Evolutionary conservation across 352 stramenopile species (phyloP), one percentile per base, ranked within the genome.

Genomic region (Phytophthora idaei): DNA sequence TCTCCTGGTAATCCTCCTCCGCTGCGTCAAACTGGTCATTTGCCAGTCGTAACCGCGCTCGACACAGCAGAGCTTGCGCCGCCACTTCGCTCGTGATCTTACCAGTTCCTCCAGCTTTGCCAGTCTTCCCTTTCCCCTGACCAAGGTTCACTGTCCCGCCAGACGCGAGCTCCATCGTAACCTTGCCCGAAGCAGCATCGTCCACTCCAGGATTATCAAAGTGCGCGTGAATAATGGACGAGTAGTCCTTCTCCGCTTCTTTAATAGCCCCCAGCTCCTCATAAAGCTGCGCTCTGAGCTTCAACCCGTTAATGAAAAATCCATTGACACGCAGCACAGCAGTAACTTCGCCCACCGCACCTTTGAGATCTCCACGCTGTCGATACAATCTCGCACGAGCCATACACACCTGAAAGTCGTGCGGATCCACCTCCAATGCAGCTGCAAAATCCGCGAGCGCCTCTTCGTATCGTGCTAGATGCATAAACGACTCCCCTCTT

Each of bases 231-330:
- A 93, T 77, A 45, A 93, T 89, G 11, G 80, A 81, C 8, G 85
- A 83, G 64, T 92, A 92, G 63, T 93, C 85, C 1, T 64, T 53
- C 42, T 82, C 67, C 0, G 85, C 83, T 28, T 85, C 74, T 37
- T 71, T 50, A 1, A 71, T 61, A 3, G 74, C 69, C 0, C 71
- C 78, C 1, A 79, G 36, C 7, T 81, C 58, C 28, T 88, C 81
- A 55, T 78, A 87, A 47, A 93, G 63, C 45, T 76, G 71, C 0
- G 80, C 83, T 41, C 85, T 71, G 27, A 92, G 66, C 53, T 90
- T 90, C 21, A 93, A 37, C 9, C 78, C 85, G 45, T 91, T 79
- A n/a, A 93, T 68, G 37, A 92, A 91, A 71, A 92, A 90, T 0
- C 83, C 83, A 54, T 82, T 93, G 6, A 80, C 49, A 47, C 78